These are phyloP conservation scores for Blumeriella jaapii DNA, from an alignment of 2,329 filamentous ascomycete genomes.

Conservation along the genomic window DNA sequence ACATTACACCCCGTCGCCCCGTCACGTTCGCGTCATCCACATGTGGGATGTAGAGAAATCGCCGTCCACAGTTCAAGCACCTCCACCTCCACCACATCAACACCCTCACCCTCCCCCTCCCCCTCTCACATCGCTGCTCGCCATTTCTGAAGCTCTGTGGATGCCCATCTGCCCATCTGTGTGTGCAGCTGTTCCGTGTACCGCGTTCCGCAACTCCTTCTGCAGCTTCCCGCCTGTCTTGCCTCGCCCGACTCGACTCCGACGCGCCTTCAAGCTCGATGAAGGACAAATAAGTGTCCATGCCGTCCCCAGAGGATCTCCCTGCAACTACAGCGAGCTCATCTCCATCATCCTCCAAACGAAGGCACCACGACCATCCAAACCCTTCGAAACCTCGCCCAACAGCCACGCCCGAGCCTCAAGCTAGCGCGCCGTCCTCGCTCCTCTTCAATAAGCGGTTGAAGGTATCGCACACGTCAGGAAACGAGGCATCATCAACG, in stretches of 20 bases:
- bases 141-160: neutral
- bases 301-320: slow-evolving; percentile 22
- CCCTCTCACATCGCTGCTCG: neutral
- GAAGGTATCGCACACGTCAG: slow-evolving; percentile 58
- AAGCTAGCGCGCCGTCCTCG: slow-evolving; percentile 3
- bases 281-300: slow-evolving; percentile 21
- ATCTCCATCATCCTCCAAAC: slow-evolving; percentile 14
- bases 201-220: neutral
- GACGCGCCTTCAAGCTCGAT: slow-evolving; percentile 17
- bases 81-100: too few species aligned
- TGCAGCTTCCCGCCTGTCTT: slow-evolving; percentile 5
- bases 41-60: too few species aligned
- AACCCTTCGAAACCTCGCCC: slow-evolving; percentile 3
- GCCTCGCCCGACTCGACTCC: slow-evolving; percentile 1
- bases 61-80: too few species aligned
- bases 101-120: neutral
- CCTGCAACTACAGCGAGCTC: slow-evolving; percentile 15
- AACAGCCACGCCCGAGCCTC: slow-evolving; percentile 1
- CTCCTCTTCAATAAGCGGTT: slow-evolving; percentile 44
- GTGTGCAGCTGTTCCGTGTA: neutral
- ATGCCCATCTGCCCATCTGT: neutral
- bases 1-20: too few species aligned
- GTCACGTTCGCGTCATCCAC: slow-evolving; percentile 7
- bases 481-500: slow-evolving; percentile 8
- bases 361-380: slow-evolving; percentile 18